These are phyloP conservation scores for Umbelopsis sp. DNA, from an alignment of 371 early-diverging fungal genomes.

Conservation along the genomic window DNA sequence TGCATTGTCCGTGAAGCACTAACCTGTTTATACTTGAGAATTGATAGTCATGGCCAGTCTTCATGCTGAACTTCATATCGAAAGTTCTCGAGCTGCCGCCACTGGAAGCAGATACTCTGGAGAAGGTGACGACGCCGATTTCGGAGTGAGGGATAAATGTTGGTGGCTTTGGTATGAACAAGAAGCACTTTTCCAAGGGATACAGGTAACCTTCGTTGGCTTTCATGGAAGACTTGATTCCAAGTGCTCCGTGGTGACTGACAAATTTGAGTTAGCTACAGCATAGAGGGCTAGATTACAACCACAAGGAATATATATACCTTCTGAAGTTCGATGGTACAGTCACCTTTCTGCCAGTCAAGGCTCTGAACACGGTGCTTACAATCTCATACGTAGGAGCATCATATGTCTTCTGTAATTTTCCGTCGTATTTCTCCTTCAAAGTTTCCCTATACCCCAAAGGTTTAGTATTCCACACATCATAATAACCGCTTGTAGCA, in stretches of 20 bases:
- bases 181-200: conserved; percentile 89
- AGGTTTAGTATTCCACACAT: neutral
- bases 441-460: conserved; percentile 50
- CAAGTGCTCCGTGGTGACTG: conserved; percentile 77
- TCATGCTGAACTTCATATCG: conserved; percentile 92
- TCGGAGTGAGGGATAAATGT: conserved; percentile 87
- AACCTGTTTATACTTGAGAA: conserved; percentile 85
- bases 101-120: conserved; percentile 76
- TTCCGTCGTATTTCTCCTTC: conserved; percentile 74
- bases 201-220: conserved; percentile 98
- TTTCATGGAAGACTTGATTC: conserved; percentile 96
- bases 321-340: conserved; percentile 69
- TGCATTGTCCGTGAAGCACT: neutral
- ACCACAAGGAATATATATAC: conserved; percentile 17
- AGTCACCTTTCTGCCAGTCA: conserved; percentile 82
- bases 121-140: conserved; percentile 91
- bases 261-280: neutral
- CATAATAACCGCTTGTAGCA: neutral
- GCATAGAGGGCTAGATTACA: neutral
- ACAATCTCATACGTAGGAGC: conserved; percentile 90
- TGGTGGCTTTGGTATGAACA: conserved; percentile 97
- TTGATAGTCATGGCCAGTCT: conserved; percentile 73
- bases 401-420: conserved; percentile 87
- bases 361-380: conserved; percentile 85
- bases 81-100: conserved; percentile 81